phyloP scores from a whole-genome alignment of 73 alveolate genomes.

The Paramecium bursaria region DNA sequence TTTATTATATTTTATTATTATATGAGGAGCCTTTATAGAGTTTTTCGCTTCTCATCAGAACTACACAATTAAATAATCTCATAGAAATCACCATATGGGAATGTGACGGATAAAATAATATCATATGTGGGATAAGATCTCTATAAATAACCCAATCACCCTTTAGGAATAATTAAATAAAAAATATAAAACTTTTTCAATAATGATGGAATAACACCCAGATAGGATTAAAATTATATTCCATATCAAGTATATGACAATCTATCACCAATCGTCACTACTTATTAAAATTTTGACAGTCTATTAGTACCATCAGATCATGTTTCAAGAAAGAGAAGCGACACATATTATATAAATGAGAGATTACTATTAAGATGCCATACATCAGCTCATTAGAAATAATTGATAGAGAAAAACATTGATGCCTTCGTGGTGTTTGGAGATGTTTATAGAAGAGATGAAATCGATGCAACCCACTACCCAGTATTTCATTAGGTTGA shows the following conservation, averaged over 20 bases:
- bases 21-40: too few relatives aligned
- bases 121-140: conserved; percentile 61
- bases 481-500: conserved; percentile 96
- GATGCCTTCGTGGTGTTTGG: conserved; percentile 87
- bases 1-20: too few relatives aligned
- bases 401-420: conserved; percentile 75
- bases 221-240: conserved; percentile 27
- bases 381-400: conserved; percentile 87
- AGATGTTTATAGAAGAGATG: conserved; percentile 92
- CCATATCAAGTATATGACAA: conserved; percentile 56
- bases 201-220: conserved; percentile 42
- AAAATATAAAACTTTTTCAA: conserved; percentile 59
- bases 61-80: too few relatives aligned
- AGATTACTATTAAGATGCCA: conserved; percentile 83
- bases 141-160: conserved; percentile 59
- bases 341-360: conserved; percentile 82
- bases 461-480: conserved; percentile 89
- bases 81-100: conserved; percentile 50
- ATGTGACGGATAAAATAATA: conserved; percentile 58
- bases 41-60: too few relatives aligned
- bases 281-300: conserved; percentile 84
- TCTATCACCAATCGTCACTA: conserved; percentile 78
- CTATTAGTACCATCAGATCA: conserved; percentile 85
- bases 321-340: conserved; percentile 79
- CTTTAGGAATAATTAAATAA: conserved; percentile 61